These are phyloP conservation scores for Pythium angustatum DNA, from an alignment of 352 stramenopile genomes.

Conservation along the genomic window DNA sequence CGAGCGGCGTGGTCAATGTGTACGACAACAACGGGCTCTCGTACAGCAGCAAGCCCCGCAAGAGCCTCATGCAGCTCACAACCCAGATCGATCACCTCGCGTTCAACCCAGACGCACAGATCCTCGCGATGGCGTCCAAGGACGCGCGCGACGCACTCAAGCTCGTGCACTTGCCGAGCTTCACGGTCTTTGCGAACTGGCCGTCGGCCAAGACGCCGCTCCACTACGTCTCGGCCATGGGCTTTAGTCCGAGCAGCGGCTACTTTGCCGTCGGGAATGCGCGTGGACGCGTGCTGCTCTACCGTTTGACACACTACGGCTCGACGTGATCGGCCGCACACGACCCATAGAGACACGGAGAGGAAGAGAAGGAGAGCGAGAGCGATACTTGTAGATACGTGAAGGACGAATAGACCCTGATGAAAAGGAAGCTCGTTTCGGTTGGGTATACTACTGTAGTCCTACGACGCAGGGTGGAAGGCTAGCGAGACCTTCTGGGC, in stretches of 20 bases:
- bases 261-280: constrained; percentile 97
- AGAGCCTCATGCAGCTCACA: constrained; percentile 97
- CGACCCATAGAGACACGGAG: constrained; percentile 12
- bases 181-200: constrained; percentile 98
- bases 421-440: not conserved
- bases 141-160: constrained; percentile 94
- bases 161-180: constrained; percentile 93
- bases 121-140: constrained; percentile 93
- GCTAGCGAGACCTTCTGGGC: constrained; percentile 61
- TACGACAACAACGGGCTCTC: constrained; percentile 86
- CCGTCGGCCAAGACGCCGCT: constrained; percentile 96
- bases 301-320: constrained; percentile 94
- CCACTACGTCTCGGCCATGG: constrained; percentile 94
- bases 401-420: not conserved
- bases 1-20: constrained; percentile 97
- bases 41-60: constrained; percentile 70
- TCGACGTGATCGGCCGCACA: constrained; percentile 52
- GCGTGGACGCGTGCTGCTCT: constrained; percentile 96
- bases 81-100: constrained; percentile 88
- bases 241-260: constrained; percentile 95
- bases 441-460: not conserved
- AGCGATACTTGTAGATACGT: not conserved
- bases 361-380: constrained; percentile 5
- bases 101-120: constrained; percentile 94
- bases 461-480: constrained; percentile 32